Evolutionary conservation across 768 basidiomycete species (phyloP).

Genomic region (Tylopilus plumbeoviolaceoides): DNA sequence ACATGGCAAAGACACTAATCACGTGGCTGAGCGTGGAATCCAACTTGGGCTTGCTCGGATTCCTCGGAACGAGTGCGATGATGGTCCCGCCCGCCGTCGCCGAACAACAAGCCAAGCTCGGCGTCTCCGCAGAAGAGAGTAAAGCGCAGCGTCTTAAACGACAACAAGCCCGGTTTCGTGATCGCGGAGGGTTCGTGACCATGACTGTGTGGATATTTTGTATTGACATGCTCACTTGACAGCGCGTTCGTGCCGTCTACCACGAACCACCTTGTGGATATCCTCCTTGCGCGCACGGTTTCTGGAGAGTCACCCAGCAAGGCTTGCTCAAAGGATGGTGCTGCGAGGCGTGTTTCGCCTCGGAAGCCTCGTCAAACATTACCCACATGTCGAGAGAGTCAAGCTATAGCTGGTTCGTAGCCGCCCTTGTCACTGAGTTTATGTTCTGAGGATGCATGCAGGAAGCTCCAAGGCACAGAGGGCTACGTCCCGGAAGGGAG

Average conservation of each 20-base stretch:
- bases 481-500: slow-evolving; percentile 7
- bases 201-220: not conserved
- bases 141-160: slow-evolving; percentile 56
- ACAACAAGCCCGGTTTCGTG: slow-evolving; percentile 63
- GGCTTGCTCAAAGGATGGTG: not conserved
- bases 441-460: slow-evolving; percentile 3
- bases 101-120: slow-evolving; percentile 23
- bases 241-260: slow-evolving; percentile 54
- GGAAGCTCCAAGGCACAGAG: slow-evolving; percentile 10
- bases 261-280: slow-evolving; percentile 47
- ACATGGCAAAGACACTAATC: not conserved
- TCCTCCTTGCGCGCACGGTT: slow-evolving; percentile 48
- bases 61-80: not conserved
- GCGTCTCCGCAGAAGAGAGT: slow-evolving; percentile 51
- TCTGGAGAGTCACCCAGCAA: slow-evolving; percentile 46
- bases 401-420: slow-evolving; percentile 14
- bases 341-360: slow-evolving; percentile 1
- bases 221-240: not conserved
- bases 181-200: slow-evolving; percentile 56
- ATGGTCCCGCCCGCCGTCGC: slow-evolving; percentile 11
- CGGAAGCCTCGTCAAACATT: slow-evolving; percentile 1
- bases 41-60: not conserved
- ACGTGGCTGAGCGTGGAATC: not conserved
- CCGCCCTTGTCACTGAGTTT: too few relatives aligned
- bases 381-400: not conserved